A percentile compares a stretch with the other conserved stretches of the same genome.
Conservation (phyloP, 176 grass and related monocot species). For the Juncus inflexus region DNA sequence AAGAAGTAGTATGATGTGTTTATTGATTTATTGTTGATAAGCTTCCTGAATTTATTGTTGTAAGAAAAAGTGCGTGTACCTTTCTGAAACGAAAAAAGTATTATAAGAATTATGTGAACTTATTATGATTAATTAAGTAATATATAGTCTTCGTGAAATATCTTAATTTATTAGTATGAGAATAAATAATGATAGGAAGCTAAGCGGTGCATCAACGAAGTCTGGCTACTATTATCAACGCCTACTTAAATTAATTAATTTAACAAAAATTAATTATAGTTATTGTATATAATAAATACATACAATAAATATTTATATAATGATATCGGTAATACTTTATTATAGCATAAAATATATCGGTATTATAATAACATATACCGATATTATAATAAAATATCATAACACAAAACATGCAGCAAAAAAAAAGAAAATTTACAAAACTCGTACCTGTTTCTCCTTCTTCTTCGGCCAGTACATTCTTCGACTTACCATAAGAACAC, state of each 20-base stretch:
- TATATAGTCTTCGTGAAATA: neutral
- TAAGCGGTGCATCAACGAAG: too few relatives aligned
- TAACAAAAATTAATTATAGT: too few relatives aligned
- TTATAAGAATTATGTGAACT: too few relatives aligned
- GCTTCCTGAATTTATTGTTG: neutral
- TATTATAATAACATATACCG: neutral
- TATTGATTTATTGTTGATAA: slow-evolving; percentile 4
- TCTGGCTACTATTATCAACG: too few relatives aligned
- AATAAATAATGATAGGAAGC: too few relatives aligned
- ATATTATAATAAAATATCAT: slow-evolving; percentile 8
- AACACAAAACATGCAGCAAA: slow-evolving; percentile 21
- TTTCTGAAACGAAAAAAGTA: too few relatives aligned
- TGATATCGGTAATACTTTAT: too few relatives aligned
- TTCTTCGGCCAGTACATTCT: slow-evolving; percentile 31
- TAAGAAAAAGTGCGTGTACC: neutral
- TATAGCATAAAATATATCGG: too few relatives aligned
- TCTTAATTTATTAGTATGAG: too few relatives aligned
- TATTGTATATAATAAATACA: too few relatives aligned
- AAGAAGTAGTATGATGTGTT: slow-evolving; percentile 9
- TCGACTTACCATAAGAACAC: slow-evolving; percentile 60
- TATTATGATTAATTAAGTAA: neutral
- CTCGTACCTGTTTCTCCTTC: slow-evolving; percentile 65
- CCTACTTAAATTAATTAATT: too few relatives aligned
- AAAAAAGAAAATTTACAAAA: slow-evolving; percentile 20
- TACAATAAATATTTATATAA: too few relatives aligned